Evolutionary conservation across 352 stramenopile genomes (phyloP).

Genomic region (Phytophthora meadii): DNA sequence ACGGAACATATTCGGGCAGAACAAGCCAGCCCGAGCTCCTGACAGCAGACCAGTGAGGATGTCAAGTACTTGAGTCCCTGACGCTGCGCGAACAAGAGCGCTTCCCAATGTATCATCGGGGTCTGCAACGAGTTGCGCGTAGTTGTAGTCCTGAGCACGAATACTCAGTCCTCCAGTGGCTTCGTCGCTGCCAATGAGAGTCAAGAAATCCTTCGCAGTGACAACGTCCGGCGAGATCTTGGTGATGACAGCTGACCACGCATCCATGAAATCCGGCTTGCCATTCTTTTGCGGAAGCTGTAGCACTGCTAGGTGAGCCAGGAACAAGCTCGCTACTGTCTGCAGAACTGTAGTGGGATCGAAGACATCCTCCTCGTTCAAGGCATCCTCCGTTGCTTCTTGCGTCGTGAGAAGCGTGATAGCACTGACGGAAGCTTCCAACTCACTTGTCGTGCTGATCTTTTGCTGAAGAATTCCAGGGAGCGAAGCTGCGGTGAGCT

Average conservation of each 20-base stretch:
- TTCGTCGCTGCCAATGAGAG: slow-evolving; percentile 51
- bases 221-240: slow-evolving; percentile 73
- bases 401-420: slow-evolving; percentile 71
- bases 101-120: slow-evolving; percentile 52
- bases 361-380: slow-evolving; percentile 48
- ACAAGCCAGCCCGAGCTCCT: slow-evolving; percentile 54
- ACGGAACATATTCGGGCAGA: slow-evolving; percentile 77
- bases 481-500: slow-evolving; percentile 48
- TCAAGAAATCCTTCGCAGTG: slow-evolving; percentile 63
- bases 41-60: slow-evolving; percentile 69
- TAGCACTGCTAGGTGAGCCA: slow-evolving; percentile 60
- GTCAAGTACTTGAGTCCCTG: slow-evolving; percentile 70
- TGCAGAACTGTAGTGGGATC: slow-evolving; percentile 47
- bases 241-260: slow-evolving; percentile 70
- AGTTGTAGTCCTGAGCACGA: slow-evolving; percentile 65
- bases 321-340: slow-evolving; percentile 58
- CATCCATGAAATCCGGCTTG: slow-evolving; percentile 75
- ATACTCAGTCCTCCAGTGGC: slow-evolving; percentile 51
- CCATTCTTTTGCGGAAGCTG: slow-evolving; percentile 58
- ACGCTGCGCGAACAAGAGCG: slow-evolving; percentile 53
- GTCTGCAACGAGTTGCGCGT: slow-evolving; percentile 64
- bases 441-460: slow-evolving; percentile 22
- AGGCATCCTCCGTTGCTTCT: slow-evolving; percentile 51
- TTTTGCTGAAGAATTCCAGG: slow-evolving; percentile 38
- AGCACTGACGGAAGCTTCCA: slow-evolving; percentile 49